Conservation (phyloP, 1,284 basidiomycete species). For the Lentinula novae-zelandiae region DNA sequence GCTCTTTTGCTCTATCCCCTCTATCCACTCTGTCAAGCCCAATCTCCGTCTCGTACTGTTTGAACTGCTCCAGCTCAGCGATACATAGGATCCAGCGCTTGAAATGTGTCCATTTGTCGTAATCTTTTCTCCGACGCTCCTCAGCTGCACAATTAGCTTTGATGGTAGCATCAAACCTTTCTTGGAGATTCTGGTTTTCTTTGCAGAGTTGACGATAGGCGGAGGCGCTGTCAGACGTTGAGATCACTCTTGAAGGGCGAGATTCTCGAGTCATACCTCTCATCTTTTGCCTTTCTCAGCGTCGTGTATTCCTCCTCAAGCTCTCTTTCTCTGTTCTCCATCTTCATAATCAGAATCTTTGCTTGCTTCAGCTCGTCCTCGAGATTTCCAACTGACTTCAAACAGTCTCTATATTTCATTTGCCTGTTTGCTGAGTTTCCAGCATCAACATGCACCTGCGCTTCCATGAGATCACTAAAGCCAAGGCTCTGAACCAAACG, state of each 20-base stretch:
- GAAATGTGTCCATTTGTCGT: slow-evolving; percentile 44
- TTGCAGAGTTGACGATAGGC: neutral
- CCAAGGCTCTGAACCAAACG: slow-evolving; percentile 34
- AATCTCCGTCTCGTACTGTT: neutral
- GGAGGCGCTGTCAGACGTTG: neutral
- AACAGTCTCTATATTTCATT: slow-evolving; percentile 28
- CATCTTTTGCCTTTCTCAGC: neutral
- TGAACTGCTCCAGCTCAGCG: slow-evolving; percentile 6
- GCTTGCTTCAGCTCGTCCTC: slow-evolving; percentile 25
- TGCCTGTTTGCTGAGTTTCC: slow-evolving; percentile 23
- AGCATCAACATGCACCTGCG: slow-evolving; percentile 30
- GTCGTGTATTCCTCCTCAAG: slow-evolving; percentile 12
- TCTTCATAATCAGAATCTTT: slow-evolving; percentile 12
- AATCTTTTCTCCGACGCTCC: slow-evolving; percentile 45
- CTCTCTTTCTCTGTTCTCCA: slow-evolving; percentile 19
- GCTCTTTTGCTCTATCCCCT: slow-evolving; percentile 17
- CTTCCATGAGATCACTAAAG: slow-evolving; percentile 32
- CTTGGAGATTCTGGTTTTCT: slow-evolving; percentile 20
- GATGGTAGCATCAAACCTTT: slow-evolving; percentile 22
- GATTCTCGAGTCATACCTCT: slow-evolving; percentile 1
- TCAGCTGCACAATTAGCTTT: slow-evolving; percentile 27
- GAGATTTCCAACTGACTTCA: slow-evolving; percentile 28
- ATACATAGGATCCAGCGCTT: slow-evolving; percentile 40
- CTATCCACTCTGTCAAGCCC: slow-evolving; percentile 23
- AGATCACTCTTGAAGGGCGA: neutral